A percentile compares a stretch with the other conserved stretches of the same genome.
These are phyloP conservation scores for Salix arbutifolia DNA, from an alignment of 345 rosid genomes.

Conservation along the genomic window DNA sequence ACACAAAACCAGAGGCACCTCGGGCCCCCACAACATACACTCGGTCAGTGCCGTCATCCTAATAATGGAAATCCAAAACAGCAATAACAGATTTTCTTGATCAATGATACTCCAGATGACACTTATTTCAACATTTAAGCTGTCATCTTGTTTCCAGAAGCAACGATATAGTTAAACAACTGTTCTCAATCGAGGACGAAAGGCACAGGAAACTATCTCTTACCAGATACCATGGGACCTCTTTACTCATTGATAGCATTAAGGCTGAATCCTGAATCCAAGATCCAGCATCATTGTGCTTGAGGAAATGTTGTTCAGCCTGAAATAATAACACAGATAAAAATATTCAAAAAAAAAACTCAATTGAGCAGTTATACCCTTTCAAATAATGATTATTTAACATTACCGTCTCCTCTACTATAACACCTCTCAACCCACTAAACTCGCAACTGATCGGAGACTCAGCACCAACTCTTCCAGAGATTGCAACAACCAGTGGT, in stretches of 20 bases:
- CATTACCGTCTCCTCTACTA: conserved; percentile 70
- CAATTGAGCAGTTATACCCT: not conserved
- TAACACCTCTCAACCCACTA: conserved; percentile 76
- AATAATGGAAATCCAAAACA: conserved; percentile 1
- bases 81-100: not conserved
- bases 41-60: conserved; percentile 88
- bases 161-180: not conserved
- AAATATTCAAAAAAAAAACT: not conserved
- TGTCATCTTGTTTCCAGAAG: not conserved
- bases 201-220: conserved; percentile 16
- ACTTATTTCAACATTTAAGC: conserved; percentile 4
- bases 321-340: conserved; percentile 27
- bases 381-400: not conserved
- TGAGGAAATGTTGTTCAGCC: conserved; percentile 91
- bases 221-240: conserved; percentile 97
- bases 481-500: conserved; percentile 68
- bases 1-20: conserved; percentile 58
- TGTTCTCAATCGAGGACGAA: not conserved
- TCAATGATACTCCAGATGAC: not conserved
- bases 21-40: conserved; percentile 70
- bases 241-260: conserved; percentile 87
- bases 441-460: conserved; percentile 72
- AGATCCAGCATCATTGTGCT: conserved; percentile 94
- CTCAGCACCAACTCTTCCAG: conserved; percentile 82
- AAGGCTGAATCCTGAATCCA: conserved; percentile 98